Percentiles rank a stretch among this genome's conserved stretches.
Conservation (phyloP, 2,329 filamentous ascomycete species). For the Penicillium nordicum region DNA sequence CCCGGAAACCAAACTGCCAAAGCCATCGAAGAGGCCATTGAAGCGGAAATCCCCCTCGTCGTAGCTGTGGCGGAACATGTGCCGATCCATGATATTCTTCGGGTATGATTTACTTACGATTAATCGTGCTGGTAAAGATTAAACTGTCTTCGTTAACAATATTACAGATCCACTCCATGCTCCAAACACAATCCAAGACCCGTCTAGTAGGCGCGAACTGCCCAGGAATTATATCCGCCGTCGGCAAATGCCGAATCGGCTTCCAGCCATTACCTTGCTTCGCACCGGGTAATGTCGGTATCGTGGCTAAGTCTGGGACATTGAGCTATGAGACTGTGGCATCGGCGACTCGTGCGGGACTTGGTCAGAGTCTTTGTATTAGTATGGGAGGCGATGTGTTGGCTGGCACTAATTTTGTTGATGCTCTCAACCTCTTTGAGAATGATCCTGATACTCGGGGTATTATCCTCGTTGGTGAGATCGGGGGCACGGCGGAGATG, state of each 20-base stretch:
- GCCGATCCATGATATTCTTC: constrained; percentile 72
- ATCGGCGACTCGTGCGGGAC: constrained; percentile 66
- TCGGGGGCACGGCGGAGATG: constrained; percentile 66
- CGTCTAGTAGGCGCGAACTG: constrained; percentile 77
- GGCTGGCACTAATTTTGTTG: constrained; percentile 70
- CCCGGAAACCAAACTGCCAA: constrained; percentile 68
- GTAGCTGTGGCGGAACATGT: constrained; percentile 79
- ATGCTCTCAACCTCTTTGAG: constrained; percentile 65
- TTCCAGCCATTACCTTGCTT: constrained; percentile 76
- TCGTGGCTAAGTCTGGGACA: constrained; percentile 77
- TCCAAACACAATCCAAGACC: constrained; percentile 67
- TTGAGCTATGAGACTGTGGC: constrained; percentile 77
- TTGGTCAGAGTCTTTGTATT: constrained; percentile 74
- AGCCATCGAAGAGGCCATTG: constrained; percentile 76
- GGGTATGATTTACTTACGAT: constrained; percentile 46
- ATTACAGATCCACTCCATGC: constrained; percentile 61
- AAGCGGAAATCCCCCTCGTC: constrained; percentile 72
- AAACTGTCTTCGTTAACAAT: neutral
- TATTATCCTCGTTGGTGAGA: constrained; percentile 69
- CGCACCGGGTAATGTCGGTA: constrained; percentile 64
- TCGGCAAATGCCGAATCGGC: constrained; percentile 66
- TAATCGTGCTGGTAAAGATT: neutral
- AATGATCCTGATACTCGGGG: constrained; percentile 66
- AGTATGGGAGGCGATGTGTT: constrained; percentile 75
- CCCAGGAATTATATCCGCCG: constrained; percentile 73